Percentiles rank a stretch among this genome's conserved stretches.
These are phyloP conservation scores for Cordyceps tenuipes DNA, from an alignment of 2,329 filamentous ascomycete genomes.

Conservation along the genomic window DNA sequence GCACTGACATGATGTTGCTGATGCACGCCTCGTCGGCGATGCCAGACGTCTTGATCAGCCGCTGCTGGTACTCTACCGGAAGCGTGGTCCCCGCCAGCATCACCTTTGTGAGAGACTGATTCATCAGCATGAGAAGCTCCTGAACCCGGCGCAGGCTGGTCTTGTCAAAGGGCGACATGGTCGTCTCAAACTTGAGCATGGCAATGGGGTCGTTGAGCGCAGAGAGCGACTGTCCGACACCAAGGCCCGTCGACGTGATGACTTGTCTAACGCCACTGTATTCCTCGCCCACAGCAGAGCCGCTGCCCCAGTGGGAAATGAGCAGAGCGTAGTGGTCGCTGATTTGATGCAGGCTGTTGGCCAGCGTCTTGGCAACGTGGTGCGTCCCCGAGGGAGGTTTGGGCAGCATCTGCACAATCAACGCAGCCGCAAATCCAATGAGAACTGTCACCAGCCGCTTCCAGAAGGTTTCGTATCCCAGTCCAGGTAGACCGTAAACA, in stretches of 20 bases:
- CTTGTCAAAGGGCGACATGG: conserved; percentile 23
- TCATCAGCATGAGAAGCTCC: conserved; percentile 24
- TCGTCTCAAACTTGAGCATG: conserved; percentile 24
- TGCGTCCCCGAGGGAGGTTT: conserved; percentile 36
- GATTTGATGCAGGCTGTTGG: conserved; percentile 32
- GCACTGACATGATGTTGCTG: conserved; percentile 42
- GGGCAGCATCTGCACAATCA: conserved; percentile 38
- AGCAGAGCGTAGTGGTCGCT: conserved; percentile 42
- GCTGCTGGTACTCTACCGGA: conserved; percentile 30
- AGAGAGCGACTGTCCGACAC: conserved; percentile 22
- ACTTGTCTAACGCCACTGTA: conserved; percentile 21
- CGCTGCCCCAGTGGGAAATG: conserved; percentile 34
- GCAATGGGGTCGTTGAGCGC: conserved; percentile 20
- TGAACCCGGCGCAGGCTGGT: conserved; percentile 22
- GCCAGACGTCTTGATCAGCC: conserved; percentile 29
- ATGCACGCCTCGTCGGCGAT: conserved; percentile 35
- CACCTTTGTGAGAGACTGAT: conserved; percentile 25
- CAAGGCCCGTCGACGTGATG: conserved; percentile 15
- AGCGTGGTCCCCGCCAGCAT: conserved; percentile 27
- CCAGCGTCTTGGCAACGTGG: conserved; percentile 36
- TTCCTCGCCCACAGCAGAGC: conserved; percentile 16
- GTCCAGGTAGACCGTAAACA: conserved; percentile 36
- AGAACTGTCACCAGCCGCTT: conserved; percentile 35
- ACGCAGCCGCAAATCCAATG: conserved; percentile 34
- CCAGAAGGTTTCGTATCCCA: conserved; percentile 41